Evolutionary conservation across 768 basidiomycete species (phyloP), one percentile per base, ranked within the genome.

Genomic region (Plicaturopsis crispa): DNA sequence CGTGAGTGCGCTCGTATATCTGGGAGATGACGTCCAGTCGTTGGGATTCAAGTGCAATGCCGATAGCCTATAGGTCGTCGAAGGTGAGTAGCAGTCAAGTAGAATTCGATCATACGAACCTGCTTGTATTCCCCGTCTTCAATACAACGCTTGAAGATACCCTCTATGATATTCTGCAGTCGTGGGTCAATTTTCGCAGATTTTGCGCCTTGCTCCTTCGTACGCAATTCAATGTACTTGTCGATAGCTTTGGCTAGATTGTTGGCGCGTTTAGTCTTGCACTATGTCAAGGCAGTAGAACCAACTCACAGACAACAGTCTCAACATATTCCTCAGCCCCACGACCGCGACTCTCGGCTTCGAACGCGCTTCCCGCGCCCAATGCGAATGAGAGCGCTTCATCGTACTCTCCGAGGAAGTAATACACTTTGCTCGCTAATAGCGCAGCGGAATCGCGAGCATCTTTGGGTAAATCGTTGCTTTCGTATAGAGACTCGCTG

Each of bases 401-500:
- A 53, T 93, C 90, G 50, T 94, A 87, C 58, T 90, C 88, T 47
- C 87, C 91, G 35, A 99, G 72, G 72, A 85, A 94, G 64, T 91
- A 98, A 63, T 98, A 98, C 35, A 98, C 87, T 59, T 98, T 98
- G 71, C 91, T 93, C n/a, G 87, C 84, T 20, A 99, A 72, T 36
- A 98, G 68, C 16, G 93, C 90, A 14, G 96, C 93, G 36, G 80
- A 74, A 51, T 86, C 77, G 24, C 86, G 83, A 11, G 84, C 78
- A 36, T 78, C 67, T 45, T 75, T 71, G 1, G 85, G 73, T 6
- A 97, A 70, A 24, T 84, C 76, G 10, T 83, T 70, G 41, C 73
- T 78, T 63, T 98, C 96, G 48, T 94, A 91, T 3, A 99, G 64
- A 0, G 82, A 73, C 61, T 99, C 96, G 50, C 94, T 98, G 55